Evolutionary conservation across 768 basidiomycete species (phyloP).

Genomic region (Hemileccinum impolitum): DNA sequence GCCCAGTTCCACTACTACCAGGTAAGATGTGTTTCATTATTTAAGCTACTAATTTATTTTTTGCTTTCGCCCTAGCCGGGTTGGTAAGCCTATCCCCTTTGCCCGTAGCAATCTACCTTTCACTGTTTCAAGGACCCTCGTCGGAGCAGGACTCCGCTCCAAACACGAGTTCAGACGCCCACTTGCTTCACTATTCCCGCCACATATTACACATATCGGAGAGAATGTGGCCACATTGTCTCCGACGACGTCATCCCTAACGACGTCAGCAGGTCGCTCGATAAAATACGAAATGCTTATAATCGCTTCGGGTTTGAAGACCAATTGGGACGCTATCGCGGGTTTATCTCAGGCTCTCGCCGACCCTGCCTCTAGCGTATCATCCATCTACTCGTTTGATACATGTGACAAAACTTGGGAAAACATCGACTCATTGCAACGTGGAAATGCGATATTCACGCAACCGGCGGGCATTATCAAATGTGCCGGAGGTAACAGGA

Average conservation of each 20-base stretch:
- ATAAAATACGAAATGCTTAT: slow-evolving; percentile 49
- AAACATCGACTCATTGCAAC: slow-evolving; percentile 70
- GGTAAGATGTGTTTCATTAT: slow-evolving; percentile 36
- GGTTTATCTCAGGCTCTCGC: slow-evolving; percentile 70
- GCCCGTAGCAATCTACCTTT: not conserved
- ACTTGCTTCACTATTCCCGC: slow-evolving; percentile 69
- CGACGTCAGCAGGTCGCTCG: slow-evolving; percentile 64
- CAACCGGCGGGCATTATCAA: slow-evolving; percentile 92
- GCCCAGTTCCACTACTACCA: slow-evolving; percentile 85
- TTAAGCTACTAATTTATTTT: not conserved
- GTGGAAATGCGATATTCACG: slow-evolving; percentile 88
- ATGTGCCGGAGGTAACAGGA: slow-evolving; percentile 75
- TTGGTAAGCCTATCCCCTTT: slow-evolving; percentile 54
- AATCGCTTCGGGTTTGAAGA: slow-evolving; percentile 85
- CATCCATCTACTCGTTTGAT: slow-evolving; percentile 88
- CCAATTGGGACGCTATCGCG: slow-evolving; percentile 70
- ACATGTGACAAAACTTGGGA: slow-evolving; percentile 88
- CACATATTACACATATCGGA: slow-evolving; percentile 45
- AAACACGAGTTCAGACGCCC: slow-evolving; percentile 68
- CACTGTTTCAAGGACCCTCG: slow-evolving; percentile 70
- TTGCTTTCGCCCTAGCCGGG: slow-evolving; percentile 58
- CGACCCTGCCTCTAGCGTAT: slow-evolving; percentile 78
- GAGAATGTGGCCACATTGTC: slow-evolving; percentile 73
- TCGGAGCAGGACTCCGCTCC: slow-evolving; percentile 77
- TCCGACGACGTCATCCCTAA: slow-evolving; percentile 70